A percentile compares a stretch with the other conserved stretches of the same genome.
Conservation (phyloP, 495 filamentous ascomycete species). For the Podospora tetraspora region DNA sequence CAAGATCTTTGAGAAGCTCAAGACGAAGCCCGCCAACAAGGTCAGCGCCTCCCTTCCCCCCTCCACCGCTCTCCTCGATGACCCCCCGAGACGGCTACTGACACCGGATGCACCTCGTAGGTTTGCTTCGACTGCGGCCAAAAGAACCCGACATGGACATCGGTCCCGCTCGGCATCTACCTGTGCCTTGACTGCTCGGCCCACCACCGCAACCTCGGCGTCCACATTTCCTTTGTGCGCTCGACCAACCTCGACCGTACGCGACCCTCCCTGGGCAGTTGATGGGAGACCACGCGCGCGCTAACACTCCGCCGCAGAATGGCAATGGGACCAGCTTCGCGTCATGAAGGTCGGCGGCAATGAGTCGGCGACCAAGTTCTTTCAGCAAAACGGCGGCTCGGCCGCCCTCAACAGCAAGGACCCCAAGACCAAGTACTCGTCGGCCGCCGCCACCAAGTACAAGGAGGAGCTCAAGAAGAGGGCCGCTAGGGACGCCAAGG, state of each 20-base stretch:
- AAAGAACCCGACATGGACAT: slow-evolving; percentile 98
- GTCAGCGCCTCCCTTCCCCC: slow-evolving; percentile 41
- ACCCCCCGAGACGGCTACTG: not conserved
- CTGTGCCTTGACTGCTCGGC: slow-evolving; percentile 95
- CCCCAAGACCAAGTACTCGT: slow-evolving; percentile 92
- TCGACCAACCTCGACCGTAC: slow-evolving; percentile 97
- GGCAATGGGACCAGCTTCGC: slow-evolving; percentile 98
- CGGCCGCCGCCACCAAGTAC: slow-evolving; percentile 83
- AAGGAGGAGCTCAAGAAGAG: slow-evolving; percentile 89
- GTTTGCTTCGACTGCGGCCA: slow-evolving; percentile 95
- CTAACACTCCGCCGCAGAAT: slow-evolving; percentile 56
- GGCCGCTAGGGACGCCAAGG: slow-evolving; percentile 70
- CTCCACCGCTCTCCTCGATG: not conserved
- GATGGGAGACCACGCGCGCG: not conserved
- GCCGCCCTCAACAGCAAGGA: slow-evolving; percentile 94
- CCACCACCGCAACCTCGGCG: slow-evolving; percentile 84
- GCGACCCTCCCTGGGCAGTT: slow-evolving; percentile 26
- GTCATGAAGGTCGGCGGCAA: slow-evolving; percentile 99
- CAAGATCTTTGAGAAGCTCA: slow-evolving; percentile 97
- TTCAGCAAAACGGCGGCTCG: slow-evolving; percentile 89
- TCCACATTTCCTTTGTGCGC: slow-evolving; percentile 96
- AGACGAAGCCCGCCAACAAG: slow-evolving; percentile 89
- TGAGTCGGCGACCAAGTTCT: slow-evolving; percentile 96
- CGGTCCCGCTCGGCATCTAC: slow-evolving; percentile 95
- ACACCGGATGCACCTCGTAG: slow-evolving; percentile 38